Conservation (phyloP, 306 rosid genomes). For the Quercus bicolor region DNA sequence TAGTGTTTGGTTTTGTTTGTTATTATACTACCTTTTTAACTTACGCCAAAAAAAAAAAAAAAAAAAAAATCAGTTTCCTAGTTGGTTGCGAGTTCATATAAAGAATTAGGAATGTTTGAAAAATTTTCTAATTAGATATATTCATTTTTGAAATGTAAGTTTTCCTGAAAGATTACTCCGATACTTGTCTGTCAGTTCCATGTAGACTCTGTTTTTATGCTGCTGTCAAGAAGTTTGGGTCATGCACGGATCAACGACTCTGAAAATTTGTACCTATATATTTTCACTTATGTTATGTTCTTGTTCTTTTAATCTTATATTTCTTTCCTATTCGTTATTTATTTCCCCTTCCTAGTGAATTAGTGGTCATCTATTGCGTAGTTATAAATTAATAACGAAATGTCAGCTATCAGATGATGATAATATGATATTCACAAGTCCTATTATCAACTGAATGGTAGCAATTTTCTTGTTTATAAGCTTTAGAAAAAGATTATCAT, state of each 20-base stretch:
- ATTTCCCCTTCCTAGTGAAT: not conserved
- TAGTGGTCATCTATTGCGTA: not conserved
- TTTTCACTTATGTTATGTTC: not conserved
- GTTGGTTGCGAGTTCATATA: not conserved
- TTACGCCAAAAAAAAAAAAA: not conserved
- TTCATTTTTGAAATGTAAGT: not conserved
- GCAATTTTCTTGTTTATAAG: not conserved
- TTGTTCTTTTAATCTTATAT: not conserved
- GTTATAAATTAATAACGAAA: not conserved
- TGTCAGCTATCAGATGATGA: not conserved
- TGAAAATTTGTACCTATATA: not conserved
- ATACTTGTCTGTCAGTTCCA: not conserved
- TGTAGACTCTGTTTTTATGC: not conserved
- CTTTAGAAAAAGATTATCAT: constrained; percentile 8
- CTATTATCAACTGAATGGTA: not conserved
- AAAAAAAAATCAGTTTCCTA: not conserved
- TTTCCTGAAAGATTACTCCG: not conserved
- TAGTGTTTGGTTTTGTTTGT: not conserved
- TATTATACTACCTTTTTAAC: not conserved
- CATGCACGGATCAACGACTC: not conserved
- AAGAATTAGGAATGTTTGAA: not conserved
- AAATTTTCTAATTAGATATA: not conserved
- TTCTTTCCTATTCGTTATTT: not conserved
- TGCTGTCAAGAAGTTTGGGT: not conserved
- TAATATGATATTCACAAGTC: not conserved